A percentile compares a stretch with the other conserved stretches of the same genome.
phyloP scores from a whole-genome alignment of 176 grass and related monocot genomes.

The Calamus simplicifolius region DNA sequence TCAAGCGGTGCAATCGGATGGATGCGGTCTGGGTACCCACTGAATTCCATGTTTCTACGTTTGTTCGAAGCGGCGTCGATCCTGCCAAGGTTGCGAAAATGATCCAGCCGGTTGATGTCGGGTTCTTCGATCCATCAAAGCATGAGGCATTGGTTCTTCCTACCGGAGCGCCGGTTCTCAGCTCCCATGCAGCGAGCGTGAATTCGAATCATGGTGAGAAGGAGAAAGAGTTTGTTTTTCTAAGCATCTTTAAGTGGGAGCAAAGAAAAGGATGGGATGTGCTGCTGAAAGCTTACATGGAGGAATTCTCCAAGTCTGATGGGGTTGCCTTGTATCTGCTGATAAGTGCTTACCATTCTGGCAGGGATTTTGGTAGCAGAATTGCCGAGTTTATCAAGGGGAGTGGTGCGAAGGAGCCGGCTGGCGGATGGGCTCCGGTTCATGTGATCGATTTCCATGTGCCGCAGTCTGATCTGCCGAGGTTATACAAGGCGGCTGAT shows the following conservation, averaged over 20 bases:
- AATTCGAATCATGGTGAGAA: background rate
- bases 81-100: slow-evolving; percentile 43
- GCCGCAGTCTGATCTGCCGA: slow-evolving; percentile 47
- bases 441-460: slow-evolving; percentile 39
- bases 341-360: slow-evolving; percentile 53
- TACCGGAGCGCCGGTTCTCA: slow-evolving; percentile 19
- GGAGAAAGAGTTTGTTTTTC: slow-evolving; percentile 33
- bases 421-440: slow-evolving; percentile 37
- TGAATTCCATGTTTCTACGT: slow-evolving; percentile 44
- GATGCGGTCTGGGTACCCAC: slow-evolving; percentile 61
- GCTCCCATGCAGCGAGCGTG: background rate
- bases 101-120: slow-evolving; percentile 52
- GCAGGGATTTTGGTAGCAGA: slow-evolving; percentile 29
- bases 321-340: slow-evolving; percentile 40
- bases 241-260: slow-evolving; percentile 79
- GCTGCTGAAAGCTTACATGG: slow-evolving; percentile 44
- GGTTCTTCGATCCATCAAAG: slow-evolving; percentile 57
- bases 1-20: slow-evolving; percentile 57
- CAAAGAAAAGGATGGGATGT: slow-evolving; percentile 70
- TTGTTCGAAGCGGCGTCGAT: slow-evolving; percentile 51
- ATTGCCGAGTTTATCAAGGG: slow-evolving; percentile 28
- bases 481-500: slow-evolving; percentile 40
- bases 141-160: slow-evolving; percentile 26
- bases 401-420: slow-evolving; percentile 28
- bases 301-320: slow-evolving; percentile 56